Evolutionary conservation across 1,139 yeast genomes (phyloP).

Genomic region (Debaryomyces fabryi): DNA sequence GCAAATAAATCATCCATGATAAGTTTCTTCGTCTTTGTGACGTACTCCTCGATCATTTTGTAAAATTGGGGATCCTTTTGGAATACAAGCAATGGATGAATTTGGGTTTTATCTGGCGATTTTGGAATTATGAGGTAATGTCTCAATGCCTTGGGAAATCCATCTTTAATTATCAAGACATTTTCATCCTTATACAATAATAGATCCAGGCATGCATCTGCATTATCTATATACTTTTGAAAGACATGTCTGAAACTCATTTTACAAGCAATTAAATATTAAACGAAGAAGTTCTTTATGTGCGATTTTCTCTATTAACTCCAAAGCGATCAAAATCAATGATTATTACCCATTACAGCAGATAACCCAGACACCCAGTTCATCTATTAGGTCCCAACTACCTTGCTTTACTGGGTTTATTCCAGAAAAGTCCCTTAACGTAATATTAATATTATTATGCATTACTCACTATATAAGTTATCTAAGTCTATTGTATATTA

Average conservation of each 20-base stretch:
- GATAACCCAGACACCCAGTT: background rate
- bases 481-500: background rate
- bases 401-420: background rate
- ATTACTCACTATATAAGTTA: background rate
- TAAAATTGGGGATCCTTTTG: slow-evolving; percentile 33
- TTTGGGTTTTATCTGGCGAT: slow-evolving; percentile 35
- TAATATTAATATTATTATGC: background rate
- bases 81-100: slow-evolving; percentile 60
- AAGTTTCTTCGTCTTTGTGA: slow-evolving; percentile 44
- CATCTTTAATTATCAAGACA: slow-evolving; percentile 60
- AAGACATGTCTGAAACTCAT: slow-evolving; percentile 42
- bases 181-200: slow-evolving; percentile 50
- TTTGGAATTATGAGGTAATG: slow-evolving; percentile 70
- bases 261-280: background rate
- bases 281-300: background rate
- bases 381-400: background rate
- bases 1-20: slow-evolving; percentile 38
- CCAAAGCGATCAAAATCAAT: background rate
- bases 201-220: slow-evolving; percentile 23
- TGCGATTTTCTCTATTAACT: slow-evolving; percentile 1
- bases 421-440: background rate
- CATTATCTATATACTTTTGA: slow-evolving; percentile 36
- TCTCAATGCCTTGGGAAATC: slow-evolving; percentile 62
- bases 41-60: slow-evolving; percentile 35
- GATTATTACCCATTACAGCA: background rate